Conservation (phyloP, 495 filamentous ascomycete species). For the Aspergillus kassunensis region DNA sequence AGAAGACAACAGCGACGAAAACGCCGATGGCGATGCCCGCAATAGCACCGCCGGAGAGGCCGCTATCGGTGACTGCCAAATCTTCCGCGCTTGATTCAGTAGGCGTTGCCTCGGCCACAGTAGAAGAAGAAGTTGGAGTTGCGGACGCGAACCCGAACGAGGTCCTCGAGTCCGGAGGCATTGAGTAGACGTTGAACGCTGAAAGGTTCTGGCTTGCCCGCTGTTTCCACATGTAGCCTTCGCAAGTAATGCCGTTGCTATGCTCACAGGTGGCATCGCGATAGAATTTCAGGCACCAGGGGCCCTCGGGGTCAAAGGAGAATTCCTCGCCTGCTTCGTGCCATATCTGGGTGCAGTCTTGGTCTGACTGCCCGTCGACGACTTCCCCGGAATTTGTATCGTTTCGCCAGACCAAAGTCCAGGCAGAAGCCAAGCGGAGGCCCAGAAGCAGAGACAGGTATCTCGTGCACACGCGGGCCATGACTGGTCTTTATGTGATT, state of each 20-base stretch:
- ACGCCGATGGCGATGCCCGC: constrained; percentile 36
- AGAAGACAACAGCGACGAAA: constrained; percentile 33
- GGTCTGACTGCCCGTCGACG: not conserved
- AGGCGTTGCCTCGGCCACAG: constrained; percentile 1
- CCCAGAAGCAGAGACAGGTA: not conserved
- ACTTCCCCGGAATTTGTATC: constrained; percentile 2
- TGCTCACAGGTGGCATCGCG: constrained; percentile 2
- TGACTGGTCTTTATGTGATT: not conserved
- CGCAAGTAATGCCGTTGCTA: constrained; percentile 9
- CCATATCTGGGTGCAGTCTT: constrained; percentile 16
- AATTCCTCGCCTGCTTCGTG: constrained; percentile 13
- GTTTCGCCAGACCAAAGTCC: constrained; percentile 17
- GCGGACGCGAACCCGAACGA: not conserved
- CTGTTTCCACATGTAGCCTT: constrained; percentile 4
- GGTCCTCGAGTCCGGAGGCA: constrained; percentile 7
- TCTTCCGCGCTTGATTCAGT: constrained; percentile 4
- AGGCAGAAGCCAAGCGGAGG: not conserved
- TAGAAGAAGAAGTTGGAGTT: not conserved
- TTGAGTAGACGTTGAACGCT: constrained; percentile 13
- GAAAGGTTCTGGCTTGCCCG: constrained; percentile 7
- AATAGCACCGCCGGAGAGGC: constrained; percentile 23
- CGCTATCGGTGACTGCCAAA: not conserved
- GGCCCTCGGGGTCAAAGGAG: constrained; percentile 16
- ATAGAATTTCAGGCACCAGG: constrained; percentile 16
- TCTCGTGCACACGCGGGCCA: not conserved